Evolutionary conservation across 2,329 filamentous ascomycete genomes (phyloP).

Genomic region (Curvularia eragrostidis): DNA sequence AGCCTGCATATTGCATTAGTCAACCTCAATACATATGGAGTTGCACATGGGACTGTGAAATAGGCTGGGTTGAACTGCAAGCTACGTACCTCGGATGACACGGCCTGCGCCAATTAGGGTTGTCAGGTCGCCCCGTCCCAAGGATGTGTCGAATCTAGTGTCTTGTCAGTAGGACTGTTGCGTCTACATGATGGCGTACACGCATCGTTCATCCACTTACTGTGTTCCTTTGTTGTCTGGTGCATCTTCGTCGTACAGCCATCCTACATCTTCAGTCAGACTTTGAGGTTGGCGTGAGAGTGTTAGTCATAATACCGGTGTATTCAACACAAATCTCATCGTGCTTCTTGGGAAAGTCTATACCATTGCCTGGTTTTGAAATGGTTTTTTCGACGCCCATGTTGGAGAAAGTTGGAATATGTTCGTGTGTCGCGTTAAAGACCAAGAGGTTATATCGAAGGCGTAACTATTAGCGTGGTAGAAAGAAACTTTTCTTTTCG

Average conservation of each 20-base stretch:
- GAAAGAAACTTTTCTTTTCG: neutral
- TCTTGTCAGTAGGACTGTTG: constrained; percentile 18
- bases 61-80: constrained; percentile 4
- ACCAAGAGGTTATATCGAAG: neutral
- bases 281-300: neutral
- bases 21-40: constrained; percentile 12
- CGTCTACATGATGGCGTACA: neutral
- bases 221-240: constrained; percentile 70
- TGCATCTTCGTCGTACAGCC: constrained; percentile 71
- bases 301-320: constrained; percentile 60
- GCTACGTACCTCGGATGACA: constrained; percentile 79
- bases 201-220: constrained; percentile 60
- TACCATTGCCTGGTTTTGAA: constrained; percentile 66
- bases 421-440: neutral
- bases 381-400: constrained; percentile 72
- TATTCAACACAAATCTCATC: constrained; percentile 88
- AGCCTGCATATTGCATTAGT: constrained; percentile 49
- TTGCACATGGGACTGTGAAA: constrained; percentile 8
- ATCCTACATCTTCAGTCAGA: constrained; percentile 57
- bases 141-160: constrained; percentile 85
- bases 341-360: constrained; percentile 66
- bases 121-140: constrained; percentile 76
- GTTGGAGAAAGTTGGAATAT: constrained; percentile 13
- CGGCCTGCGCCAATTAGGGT: constrained; percentile 80
- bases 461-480: neutral